A percentile compares a stretch with the other conserved stretches of the same genome.
Evolutionary conservation across 2,329 filamentous ascomycete genomes (phyloP).

Genomic region (Teratosphaeria destructans): DNA sequence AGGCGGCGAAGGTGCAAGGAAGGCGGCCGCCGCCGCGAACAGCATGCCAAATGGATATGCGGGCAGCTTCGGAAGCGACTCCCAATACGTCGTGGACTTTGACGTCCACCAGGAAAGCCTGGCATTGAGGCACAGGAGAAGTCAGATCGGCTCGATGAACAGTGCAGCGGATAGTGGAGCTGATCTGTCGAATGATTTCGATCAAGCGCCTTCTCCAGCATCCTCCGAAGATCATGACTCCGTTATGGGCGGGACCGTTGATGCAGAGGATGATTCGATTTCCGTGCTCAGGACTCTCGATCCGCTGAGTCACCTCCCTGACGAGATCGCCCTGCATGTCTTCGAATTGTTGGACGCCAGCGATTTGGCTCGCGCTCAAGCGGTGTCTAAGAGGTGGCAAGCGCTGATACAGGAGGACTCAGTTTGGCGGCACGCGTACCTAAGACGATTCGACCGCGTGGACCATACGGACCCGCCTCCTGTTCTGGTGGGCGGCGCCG

Average conservation of each 20-base stretch:
- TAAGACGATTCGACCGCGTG: conserved; percentile 41
- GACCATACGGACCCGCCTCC: conserved; percentile 36
- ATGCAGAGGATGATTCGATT: background rate
- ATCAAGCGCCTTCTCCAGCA: background rate
- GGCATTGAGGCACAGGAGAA: conserved; percentile 12
- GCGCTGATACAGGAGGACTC: conserved; percentile 45
- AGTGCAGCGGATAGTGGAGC: conserved; percentile 28
- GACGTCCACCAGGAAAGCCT: background rate
- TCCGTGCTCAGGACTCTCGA: background rate
- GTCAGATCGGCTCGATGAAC: conserved; percentile 19
- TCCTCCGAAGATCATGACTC: background rate
- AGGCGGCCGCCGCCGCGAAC: conserved; percentile 19
- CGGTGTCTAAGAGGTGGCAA: conserved; percentile 49
- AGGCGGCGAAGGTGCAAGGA: conserved; percentile 24
- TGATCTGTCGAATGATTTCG: conserved; percentile 16
- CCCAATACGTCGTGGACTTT: background rate
- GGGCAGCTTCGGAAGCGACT: background rate
- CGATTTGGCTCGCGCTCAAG: conserved; percentile 45
- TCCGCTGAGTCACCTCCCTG: conserved; percentile 32
- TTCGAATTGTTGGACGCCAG: conserved; percentile 49
- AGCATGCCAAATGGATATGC: background rate
- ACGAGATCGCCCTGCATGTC: conserved; percentile 49
- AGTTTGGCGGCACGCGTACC: conserved; percentile 55
- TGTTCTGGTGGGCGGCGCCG: conserved; percentile 39
- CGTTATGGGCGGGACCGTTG: background rate